Percentiles rank a stretch among this genome's conserved stretches.
These are phyloP conservation scores for Colletotrichum caudatum DNA, from an alignment of 2,329 filamentous ascomycete genomes.

Conservation along the genomic window DNA sequence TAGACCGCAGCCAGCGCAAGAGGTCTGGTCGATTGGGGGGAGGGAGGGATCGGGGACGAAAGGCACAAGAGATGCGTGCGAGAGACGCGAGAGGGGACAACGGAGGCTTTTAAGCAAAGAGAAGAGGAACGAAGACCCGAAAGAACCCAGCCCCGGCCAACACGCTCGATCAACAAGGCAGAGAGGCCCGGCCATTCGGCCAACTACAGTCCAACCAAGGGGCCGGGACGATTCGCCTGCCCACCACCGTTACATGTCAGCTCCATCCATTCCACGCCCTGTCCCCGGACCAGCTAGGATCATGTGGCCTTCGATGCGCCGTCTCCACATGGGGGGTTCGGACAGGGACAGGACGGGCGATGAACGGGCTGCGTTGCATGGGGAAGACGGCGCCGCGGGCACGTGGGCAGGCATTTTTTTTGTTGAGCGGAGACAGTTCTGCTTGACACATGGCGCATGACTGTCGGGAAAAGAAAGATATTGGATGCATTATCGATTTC, in stretches of 20 bases:
- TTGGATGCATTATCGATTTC: neutral
- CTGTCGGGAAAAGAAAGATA: conserved; percentile 15
- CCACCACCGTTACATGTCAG: conserved; percentile 30
- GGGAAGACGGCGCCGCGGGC: conserved; percentile 36
- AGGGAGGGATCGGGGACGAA: neutral
- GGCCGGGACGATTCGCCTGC: conserved; percentile 23
- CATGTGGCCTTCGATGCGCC: conserved; percentile 1
- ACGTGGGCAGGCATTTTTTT: conserved; percentile 19
- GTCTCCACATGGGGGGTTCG: conserved; percentile 28
- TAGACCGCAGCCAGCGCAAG: neutral
- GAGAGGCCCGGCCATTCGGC: neutral
- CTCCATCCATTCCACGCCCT: conserved; percentile 23
- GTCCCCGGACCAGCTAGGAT: conserved; percentile 18
- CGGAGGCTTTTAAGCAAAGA: conserved; percentile 17
- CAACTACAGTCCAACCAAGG: conserved; percentile 26
- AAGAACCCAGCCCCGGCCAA: neutral
- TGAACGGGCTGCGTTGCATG: conserved; percentile 16
- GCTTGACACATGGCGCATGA: neutral
- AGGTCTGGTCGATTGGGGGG: conserved; percentile 1
- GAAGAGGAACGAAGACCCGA: neutral
- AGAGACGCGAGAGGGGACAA: conserved; percentile 9
- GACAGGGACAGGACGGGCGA: neutral
- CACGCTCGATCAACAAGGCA: conserved; percentile 7
- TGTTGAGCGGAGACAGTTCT: neutral
- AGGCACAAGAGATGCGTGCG: neutral